Percentiles rank a stretch among this genome's conserved stretches.
These are phyloP conservation scores for Oidium heveae DNA, from an alignment of 2,329 filamentous ascomycete species.

Conservation along the genomic window DNA sequence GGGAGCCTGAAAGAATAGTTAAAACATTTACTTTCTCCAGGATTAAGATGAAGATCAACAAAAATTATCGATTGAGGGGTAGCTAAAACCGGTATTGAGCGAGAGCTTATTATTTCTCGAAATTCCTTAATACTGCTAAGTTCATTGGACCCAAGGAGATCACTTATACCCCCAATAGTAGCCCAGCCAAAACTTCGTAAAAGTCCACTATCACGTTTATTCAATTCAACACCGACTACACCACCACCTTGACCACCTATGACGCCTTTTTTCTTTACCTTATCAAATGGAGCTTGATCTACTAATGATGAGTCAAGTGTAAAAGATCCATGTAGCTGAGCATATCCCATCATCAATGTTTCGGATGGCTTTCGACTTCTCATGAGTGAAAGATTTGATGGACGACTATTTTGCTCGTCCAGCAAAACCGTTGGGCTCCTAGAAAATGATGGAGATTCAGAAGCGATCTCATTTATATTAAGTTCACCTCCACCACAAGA, in stretches of 20 bases:
- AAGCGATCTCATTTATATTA: too few relatives aligned
- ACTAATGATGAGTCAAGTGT: constrained; percentile 76
- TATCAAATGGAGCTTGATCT: constrained; percentile 73
- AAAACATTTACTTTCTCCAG: constrained; percentile 71
- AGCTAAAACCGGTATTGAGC: constrained; percentile 71
- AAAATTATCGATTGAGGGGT: constrained; percentile 92
- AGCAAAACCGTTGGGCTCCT: too few relatives aligned
- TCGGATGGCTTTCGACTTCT: constrained; percentile 30
- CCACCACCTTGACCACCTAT: constrained; percentile 70
- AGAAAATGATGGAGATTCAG: too few relatives aligned
- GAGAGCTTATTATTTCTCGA: constrained; percentile 64
- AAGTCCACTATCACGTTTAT: constrained; percentile 52
- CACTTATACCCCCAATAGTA: constrained; percentile 62
- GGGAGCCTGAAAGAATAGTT: constrained; percentile 73
- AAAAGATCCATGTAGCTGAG: constrained; percentile 79
- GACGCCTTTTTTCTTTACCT: constrained; percentile 84
- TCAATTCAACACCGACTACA: constrained; percentile 52
- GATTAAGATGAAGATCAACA: constrained; percentile 66
- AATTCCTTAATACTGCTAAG: constrained; percentile 90
- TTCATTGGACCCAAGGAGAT: constrained; percentile 64
- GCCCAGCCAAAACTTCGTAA: constrained; percentile 73
- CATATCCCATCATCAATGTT: constrained; percentile 92
- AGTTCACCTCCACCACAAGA: too few relatives aligned
- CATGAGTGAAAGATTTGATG: too few relatives aligned
- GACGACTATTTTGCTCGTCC: too few relatives aligned